A percentile compares a stretch with the other conserved stretches of the same genome.
Evolutionary conservation across 2,329 filamentous ascomycete species (phyloP).

Genomic region (Paecilomyces dactylethromorphus): DNA sequence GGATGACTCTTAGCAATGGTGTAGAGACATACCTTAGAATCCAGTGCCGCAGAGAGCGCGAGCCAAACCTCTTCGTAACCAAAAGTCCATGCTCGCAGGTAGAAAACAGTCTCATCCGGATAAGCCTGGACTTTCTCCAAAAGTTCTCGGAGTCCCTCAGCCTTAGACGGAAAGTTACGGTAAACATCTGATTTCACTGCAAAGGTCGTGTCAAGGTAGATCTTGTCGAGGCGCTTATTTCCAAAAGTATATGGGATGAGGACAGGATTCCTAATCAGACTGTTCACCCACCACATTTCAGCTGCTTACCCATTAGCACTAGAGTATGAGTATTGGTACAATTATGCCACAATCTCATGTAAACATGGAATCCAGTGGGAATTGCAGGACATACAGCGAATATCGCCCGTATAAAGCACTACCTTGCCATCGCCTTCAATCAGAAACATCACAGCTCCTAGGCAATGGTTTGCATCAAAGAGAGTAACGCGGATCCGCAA

Average conservation of each 20-base stretch:
- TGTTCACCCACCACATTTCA: constrained; percentile 79
- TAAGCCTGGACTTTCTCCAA: constrained; percentile 62
- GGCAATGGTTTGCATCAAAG: constrained; percentile 87
- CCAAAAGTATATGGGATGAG: constrained; percentile 68
- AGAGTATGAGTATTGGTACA: not conserved
- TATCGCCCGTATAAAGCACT: constrained; percentile 82
- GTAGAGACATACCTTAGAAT: constrained; percentile 48
- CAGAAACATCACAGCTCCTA: constrained; percentile 86
- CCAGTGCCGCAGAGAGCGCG: constrained; percentile 64
- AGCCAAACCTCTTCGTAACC: constrained; percentile 92
- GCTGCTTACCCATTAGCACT: constrained; percentile 29
- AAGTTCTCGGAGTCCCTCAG: constrained; percentile 69
- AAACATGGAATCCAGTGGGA: not conserved
- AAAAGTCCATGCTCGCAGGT: constrained; percentile 86
- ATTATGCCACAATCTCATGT: not conserved
- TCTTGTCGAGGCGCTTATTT: constrained; percentile 62
- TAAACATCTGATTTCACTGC: constrained; percentile 46
- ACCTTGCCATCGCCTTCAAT: constrained; percentile 68
- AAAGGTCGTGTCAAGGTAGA: constrained; percentile 89
- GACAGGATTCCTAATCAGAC: constrained; percentile 62
- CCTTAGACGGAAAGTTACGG: constrained; percentile 55
- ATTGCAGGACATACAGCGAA: constrained; percentile 50
- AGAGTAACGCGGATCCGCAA: constrained; percentile 72
- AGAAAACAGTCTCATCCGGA: constrained; percentile 68
- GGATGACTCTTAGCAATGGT: not conserved